Percentiles rank a stretch among this genome's conserved stretches.
These are phyloP conservation scores for Dryadomyces sulphureus DNA, from an alignment of 2,329 filamentous ascomycete genomes.

Conservation along the genomic window DNA sequence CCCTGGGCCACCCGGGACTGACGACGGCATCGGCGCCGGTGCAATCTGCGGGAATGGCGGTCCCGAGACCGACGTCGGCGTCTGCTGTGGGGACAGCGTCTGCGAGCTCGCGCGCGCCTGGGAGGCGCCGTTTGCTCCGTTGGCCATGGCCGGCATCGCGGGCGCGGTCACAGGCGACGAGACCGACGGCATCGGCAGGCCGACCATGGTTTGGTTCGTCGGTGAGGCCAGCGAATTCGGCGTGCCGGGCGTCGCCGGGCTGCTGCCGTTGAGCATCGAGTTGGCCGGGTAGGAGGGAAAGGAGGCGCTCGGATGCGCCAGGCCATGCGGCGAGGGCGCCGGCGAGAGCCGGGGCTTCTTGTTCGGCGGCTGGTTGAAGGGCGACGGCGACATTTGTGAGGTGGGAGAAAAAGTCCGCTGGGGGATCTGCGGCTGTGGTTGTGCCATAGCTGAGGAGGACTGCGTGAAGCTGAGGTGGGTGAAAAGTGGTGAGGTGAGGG, in stretches of 20 bases:
- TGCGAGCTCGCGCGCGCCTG: neutral
- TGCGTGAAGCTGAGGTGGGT: neutral
- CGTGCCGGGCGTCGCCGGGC: constrained; percentile 10
- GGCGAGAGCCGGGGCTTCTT: constrained; percentile 10
- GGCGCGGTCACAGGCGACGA: constrained; percentile 12
- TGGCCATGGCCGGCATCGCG: constrained; percentile 1
- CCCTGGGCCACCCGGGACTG: neutral
- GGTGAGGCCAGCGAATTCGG: constrained; percentile 11
- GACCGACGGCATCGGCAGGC: constrained; percentile 45
- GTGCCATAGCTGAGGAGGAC: constrained; percentile 31
- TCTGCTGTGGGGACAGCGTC: constrained; percentile 5
- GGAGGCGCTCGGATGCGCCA: constrained; percentile 2
- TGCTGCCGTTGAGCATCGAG: constrained; percentile 3
- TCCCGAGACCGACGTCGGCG: constrained; percentile 3
- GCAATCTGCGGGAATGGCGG: constrained; percentile 6
- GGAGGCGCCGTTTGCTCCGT: neutral
- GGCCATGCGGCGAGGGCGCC: constrained; percentile 7
- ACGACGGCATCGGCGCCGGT: neutral
- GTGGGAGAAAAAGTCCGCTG: constrained; percentile 10
- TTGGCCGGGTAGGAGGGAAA: constrained; percentile 3
- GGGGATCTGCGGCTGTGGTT: constrained; percentile 37
- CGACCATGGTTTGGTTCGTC: constrained; percentile 7
- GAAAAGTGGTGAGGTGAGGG: too few relatives aligned
- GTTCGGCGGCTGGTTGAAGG: constrained; percentile 13
- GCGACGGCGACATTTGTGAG: constrained; percentile 13